A percentile compares a stretch with the other conserved stretches of the same genome.
These are phyloP conservation scores for Russula dissimulans DNA, from an alignment of 768 basidiomycete species.

Conservation along the genomic window DNA sequence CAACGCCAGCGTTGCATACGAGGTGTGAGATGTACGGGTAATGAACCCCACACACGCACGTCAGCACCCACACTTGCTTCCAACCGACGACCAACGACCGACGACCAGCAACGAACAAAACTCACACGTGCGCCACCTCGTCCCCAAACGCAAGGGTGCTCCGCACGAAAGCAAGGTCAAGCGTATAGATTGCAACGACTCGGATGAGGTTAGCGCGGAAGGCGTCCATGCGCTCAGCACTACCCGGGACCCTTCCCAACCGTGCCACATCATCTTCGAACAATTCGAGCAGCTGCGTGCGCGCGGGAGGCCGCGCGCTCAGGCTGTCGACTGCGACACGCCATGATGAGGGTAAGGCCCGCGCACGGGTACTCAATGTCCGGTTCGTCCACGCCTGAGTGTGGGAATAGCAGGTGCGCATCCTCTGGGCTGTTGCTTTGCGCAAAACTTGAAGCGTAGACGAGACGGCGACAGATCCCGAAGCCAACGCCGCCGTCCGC, in stretches of 20 bases:
- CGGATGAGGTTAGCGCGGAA: conserved; percentile 51
- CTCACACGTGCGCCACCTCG: conserved; percentile 45
- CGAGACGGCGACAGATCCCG: conserved; percentile 71
- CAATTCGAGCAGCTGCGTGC: conserved; percentile 39
- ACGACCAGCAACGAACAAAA: conserved; percentile 1
- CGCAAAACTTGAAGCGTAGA: conserved; percentile 59
- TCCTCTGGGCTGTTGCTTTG: conserved; percentile 38
- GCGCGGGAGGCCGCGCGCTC: conserved; percentile 56
- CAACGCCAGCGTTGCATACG: conserved; percentile 72
- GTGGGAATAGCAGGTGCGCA: conserved; percentile 36
- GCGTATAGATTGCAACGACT: conserved; percentile 50
- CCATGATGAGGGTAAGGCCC: conserved; percentile 69
- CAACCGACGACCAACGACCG: neutral
- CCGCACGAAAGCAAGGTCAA: conserved; percentile 55
- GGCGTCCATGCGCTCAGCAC: conserved; percentile 43
- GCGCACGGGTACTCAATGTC: conserved; percentile 29
- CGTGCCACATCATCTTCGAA: conserved; percentile 46
- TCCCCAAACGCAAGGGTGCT: conserved; percentile 57
- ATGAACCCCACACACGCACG: conserved; percentile 30
- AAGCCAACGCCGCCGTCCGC: conserved; percentile 65
- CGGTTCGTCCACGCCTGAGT: conserved; percentile 17
- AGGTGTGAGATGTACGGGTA: conserved; percentile 76
- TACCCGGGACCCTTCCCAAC: conserved; percentile 28
- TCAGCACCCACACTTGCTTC: neutral
- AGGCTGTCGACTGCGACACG: conserved; percentile 58